A percentile compares a stretch with the other conserved stretches of the same genome.
Conservation (phyloP, 2,329 filamentous ascomycete species). For the Mycosphaerella sp. region DNA sequence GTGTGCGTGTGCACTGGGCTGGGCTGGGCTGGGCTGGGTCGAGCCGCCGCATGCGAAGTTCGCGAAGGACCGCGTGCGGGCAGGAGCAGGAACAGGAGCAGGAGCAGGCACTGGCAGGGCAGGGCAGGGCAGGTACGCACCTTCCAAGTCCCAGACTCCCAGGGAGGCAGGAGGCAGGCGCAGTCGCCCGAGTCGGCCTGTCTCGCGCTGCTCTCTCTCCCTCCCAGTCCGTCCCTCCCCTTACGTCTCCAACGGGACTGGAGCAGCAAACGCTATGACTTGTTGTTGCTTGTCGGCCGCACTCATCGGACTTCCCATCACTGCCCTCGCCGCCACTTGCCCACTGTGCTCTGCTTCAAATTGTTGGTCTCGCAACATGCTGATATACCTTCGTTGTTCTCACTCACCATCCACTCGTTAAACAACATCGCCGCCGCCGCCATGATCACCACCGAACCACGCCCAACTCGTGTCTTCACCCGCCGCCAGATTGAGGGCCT, state of each 20-base stretch:
- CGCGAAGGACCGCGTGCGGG: too few relatives aligned
- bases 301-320: not conserved
- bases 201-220: too few relatives aligned
- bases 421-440: not conserved
- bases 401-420: not conserved
- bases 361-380: not conserved
- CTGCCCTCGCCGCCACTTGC: not conserved
- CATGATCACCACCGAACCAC: not conserved
- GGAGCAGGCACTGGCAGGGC: not conserved
- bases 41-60: too few relatives aligned
- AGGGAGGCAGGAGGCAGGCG: not conserved
- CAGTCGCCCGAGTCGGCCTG: not conserved
- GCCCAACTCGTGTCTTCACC: not conserved
- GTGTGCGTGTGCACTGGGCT: too few relatives aligned
- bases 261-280: not conserved
- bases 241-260: not conserved
- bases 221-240: too few relatives aligned
- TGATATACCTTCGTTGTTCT: not conserved
- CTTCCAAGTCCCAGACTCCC: not conserved
- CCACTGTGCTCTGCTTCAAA: not conserved
- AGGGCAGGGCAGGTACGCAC: not conserved
- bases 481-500: constrained; percentile 42
- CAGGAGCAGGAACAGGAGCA: not conserved
- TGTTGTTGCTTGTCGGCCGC: too few relatives aligned
- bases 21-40: too few relatives aligned